A percentile compares a stretch with the other conserved stretches of the same genome.
These are phyloP conservation scores for Pseudogymnoascus sp. DNA, from an alignment of 2,329 filamentous ascomycete species.

Conservation along the genomic window DNA sequence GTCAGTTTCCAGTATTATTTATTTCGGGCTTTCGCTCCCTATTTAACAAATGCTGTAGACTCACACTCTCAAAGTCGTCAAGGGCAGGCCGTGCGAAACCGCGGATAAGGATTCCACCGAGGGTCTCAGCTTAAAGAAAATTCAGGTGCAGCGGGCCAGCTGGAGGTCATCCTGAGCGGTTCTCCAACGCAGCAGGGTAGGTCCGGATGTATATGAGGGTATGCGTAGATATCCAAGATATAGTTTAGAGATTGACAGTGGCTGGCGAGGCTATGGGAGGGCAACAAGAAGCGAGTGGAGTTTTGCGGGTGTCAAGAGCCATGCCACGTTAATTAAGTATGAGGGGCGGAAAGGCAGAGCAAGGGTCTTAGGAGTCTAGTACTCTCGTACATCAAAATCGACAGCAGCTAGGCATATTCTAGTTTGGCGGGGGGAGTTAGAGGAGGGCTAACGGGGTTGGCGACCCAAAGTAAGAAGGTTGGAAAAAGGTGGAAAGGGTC, in stretches of 20 bases:
- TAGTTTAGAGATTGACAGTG: not conserved
- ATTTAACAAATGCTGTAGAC: not conserved
- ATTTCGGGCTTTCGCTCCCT: not conserved
- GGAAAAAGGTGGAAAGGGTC: not conserved
- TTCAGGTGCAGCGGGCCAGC: not conserved
- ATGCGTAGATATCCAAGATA: not conserved
- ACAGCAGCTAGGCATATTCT: not conserved
- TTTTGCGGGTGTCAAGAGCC: conserved; percentile 3
- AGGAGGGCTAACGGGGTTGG: conserved; percentile 3
- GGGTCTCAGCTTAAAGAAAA: not conserved
- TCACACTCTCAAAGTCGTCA: not conserved
- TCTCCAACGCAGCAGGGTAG: not conserved
- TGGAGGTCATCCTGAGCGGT: not conserved
- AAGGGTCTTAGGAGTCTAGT: not conserved
- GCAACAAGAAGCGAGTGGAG: not conserved
- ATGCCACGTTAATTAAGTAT: conserved; percentile 5
- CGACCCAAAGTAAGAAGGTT: conserved; percentile 5
- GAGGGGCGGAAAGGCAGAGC: not conserved
- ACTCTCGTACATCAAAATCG: not conserved
- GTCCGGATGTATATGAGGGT: not conserved
- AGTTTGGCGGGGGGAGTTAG: not conserved
- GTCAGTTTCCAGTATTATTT: not conserved
- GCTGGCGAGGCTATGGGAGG: not conserved
- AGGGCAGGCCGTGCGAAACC: not conserved
- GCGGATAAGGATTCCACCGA: not conserved